Percentiles rank a stretch among this genome's conserved stretches.
Evolutionary conservation across 805 yeast genomes (phyloP).

Genomic region (Saturnispora sanitii): DNA sequence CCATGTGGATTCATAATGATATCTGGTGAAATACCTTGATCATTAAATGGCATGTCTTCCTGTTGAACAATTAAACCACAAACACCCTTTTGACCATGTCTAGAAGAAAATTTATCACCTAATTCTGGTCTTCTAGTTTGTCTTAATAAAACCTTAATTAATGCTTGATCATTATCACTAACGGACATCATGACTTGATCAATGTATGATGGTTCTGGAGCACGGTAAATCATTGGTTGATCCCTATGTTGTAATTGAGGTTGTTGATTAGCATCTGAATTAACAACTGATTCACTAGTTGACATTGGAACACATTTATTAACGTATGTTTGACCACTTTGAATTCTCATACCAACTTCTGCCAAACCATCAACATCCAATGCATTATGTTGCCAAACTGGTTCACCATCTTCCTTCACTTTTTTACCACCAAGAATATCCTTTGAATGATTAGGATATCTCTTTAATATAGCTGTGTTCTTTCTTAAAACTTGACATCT

Average conservation of each 20-base stretch:
- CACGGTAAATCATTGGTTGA: constrained; percentile 84
- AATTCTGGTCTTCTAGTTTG: constrained; percentile 96
- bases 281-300: constrained; percentile 57
- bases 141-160: constrained; percentile 82
- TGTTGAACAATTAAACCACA: constrained; percentile 97
- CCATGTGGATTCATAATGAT: constrained; percentile 99
- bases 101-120: constrained; percentile 93
- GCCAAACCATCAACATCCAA: constrained; percentile 94
- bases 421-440: constrained; percentile 90
- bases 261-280: constrained; percentile 17
- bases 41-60: constrained; percentile 93
- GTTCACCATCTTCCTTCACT: constrained; percentile 68
- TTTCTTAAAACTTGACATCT: constrained; percentile 93
- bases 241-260: constrained; percentile 58
- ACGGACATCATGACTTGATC: constrained; percentile 98
- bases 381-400: constrained; percentile 77
- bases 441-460: constrained; percentile 88
- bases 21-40: constrained; percentile 86
- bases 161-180: constrained; percentile 88
- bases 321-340: constrained; percentile 87
- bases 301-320: constrained; percentile 89
- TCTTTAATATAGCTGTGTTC: constrained; percentile 78
- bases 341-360: constrained; percentile 86
- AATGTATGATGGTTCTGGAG: constrained; percentile 90
- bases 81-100: constrained; percentile 99